phyloP scores from a whole-genome alignment of 2,329 filamentous ascomycete species.

The Hymenoscyphus occultus region DNA sequence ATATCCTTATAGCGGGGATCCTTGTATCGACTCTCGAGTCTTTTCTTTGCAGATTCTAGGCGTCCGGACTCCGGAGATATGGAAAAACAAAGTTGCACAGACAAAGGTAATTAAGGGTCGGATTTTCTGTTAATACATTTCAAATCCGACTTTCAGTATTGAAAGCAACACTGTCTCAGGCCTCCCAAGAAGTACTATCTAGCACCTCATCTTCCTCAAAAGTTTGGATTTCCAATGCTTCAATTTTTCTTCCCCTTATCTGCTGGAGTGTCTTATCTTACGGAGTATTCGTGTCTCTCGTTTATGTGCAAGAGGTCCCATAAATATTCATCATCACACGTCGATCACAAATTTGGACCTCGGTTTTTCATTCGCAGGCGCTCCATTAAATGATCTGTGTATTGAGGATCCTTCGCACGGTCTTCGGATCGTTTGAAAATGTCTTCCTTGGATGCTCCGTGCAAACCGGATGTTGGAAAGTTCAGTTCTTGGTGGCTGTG shows the following conservation, averaged over 20 bases:
- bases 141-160: too few relatives aligned
- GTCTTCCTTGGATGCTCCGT: background rate
- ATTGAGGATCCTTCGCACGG: background rate
- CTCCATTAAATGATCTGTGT: slow-evolving; percentile 3
- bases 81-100: too few relatives aligned
- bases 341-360: background rate
- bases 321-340: background rate
- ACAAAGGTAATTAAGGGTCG: too few relatives aligned
- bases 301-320: background rate
- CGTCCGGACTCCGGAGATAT: too few relatives aligned
- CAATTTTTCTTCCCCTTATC: background rate
- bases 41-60: too few relatives aligned
- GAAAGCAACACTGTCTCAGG: too few relatives aligned
- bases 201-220: background rate
- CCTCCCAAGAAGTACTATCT: too few relatives aligned
- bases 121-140: too few relatives aligned
- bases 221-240: background rate
- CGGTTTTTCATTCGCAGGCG: background rate
- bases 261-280: background rate
- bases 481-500: background rate
- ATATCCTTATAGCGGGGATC: too few relatives aligned
- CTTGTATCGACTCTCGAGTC: too few relatives aligned
- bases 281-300: background rate
- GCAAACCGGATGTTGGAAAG: background rate
- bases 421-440: background rate